Base-by-base conservation (phyloP, 306 rosid species). In the Fragaria ananassa region DNA sequence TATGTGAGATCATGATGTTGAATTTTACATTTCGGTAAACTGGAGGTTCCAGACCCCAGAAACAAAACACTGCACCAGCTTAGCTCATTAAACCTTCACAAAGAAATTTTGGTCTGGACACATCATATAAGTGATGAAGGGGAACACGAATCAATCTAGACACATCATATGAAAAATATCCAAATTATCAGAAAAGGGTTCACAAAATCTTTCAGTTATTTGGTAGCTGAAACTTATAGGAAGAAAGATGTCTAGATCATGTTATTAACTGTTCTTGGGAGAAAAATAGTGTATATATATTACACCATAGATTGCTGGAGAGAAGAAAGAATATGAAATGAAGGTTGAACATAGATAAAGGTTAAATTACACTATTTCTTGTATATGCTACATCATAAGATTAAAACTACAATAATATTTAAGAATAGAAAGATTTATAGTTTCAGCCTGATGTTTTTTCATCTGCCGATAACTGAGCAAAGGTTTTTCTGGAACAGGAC, bases 381-480 rank as follows among this genome's bases (percentile, higher is more conserved):
- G 31, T 29, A 29, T 29, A 46, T 7, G 60, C 27, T n/a, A 17
- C 4, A 18, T 18, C 21, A 51, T 51, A 51, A 51, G 18, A 2
- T 51, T 51, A 1, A 13, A 49, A 3, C 5, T 29, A 19, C 23
- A 18, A 51, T 11, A 53, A 3, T 1, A 5, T 19, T 17, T 7
- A 51, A 51, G 57, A 15, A 51, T 3, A 46, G 10, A 47, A 5
- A 47, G 53, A 51, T 51, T 5, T 17, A 18, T 6, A 23, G 23
- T 6, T 51, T 23, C 10, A 51, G 21, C 19, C 10, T 47, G 31
- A 1, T 9, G 7, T 4, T 34, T 31, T 35, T 17, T 64, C 31
- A 27, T 34, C 46, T 72, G 79, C 7, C 72, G 68, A 71, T 61
- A 80, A 60, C 79, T 49, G 27, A 80, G 39, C 27, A 76, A 1